Base-by-base conservation (phyloP, 2,329 filamentous ascomycete species). In the Penicillium aurantiogriseum region DNA sequence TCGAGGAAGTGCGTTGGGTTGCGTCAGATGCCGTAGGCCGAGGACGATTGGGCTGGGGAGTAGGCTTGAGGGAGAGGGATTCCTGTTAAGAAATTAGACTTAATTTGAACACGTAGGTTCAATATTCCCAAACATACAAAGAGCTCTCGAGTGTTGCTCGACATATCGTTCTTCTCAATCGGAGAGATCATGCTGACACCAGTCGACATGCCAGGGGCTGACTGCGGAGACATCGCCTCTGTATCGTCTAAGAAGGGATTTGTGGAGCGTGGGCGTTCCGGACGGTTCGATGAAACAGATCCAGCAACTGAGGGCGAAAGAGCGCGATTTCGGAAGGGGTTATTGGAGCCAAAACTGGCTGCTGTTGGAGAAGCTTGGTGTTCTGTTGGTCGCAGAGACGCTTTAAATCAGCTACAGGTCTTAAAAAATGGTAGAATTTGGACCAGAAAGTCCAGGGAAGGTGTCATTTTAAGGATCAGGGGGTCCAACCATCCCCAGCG, bases 241-340 rank as follows among this genome's bases (percentile, higher is more conserved):
- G 67, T 68, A 27, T 78, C 77, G 67, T 83, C 83, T 52, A 88
- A 74, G 67, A 88, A 88, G 27, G 85, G 85, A 65, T 88, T 88
- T 45, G 81, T 84, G 51, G 84, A 85, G 55, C 78, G 74, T 45
- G 81, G 82, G 62, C 81, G 79, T 60, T 79, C 72, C 54, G 76
- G 72, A 42, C 65, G 71, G 31, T 56, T 71, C 46, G 66, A 65
- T 51, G 67, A 68, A 52, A 72, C 69, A 45, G 66, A 51, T 39
- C 53, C 53, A 38, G 17, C 64, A 47, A 64, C 66, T 5, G 74
- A 62, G 17, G 75, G 76, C 35, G 77, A 79, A 42, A 76, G 61
- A 19, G 77, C 72, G 55, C 77, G 77, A 61, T 80, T 81, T 64
- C 79, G 73, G 58, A 81, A 81, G 13, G 79, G 79, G 57, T 81